Percentiles rank a stretch among this genome's conserved stretches.
Conservation (phyloP, 1,284 basidiomycete genomes). For the Naganishia cerealis region DNA sequence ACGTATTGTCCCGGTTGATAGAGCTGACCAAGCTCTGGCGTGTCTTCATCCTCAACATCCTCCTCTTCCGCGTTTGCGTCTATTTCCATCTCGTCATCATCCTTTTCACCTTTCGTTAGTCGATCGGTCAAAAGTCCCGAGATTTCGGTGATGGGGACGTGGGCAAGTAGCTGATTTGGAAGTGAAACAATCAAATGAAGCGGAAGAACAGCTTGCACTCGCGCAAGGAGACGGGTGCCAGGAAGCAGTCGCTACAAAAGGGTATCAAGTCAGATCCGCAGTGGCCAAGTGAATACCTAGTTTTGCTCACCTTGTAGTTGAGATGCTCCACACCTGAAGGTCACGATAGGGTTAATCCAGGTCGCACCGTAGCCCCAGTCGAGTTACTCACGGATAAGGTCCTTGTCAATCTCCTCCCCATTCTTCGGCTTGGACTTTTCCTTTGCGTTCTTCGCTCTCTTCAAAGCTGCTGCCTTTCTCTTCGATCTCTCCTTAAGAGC, state of each 20-base stretch:
- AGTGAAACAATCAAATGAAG: conserved; percentile 88
- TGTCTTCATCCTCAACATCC: conserved; percentile 59
- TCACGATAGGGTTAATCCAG: background rate
- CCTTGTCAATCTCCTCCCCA: conserved; percentile 49
- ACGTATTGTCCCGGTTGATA: conserved; percentile 86
- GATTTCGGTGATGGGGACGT: conserved; percentile 92
- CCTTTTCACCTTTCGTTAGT: conserved; percentile 54
- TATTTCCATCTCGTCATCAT: conserved; percentile 59
- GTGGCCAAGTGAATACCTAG: background rate
- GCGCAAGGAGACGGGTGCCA: conserved; percentile 83
- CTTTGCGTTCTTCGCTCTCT: conserved; percentile 61
- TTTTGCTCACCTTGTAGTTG: conserved; percentile 76
- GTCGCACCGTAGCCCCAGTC: conserved; percentile 39
- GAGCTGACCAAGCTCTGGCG: conserved; percentile 71
- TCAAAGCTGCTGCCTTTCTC: conserved; percentile 53
- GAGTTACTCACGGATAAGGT: conserved; percentile 47
- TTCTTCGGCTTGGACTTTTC: conserved; percentile 57
- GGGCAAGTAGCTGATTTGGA: conserved; percentile 90
- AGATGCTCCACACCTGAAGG: conserved; percentile 74
- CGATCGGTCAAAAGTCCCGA: conserved; percentile 76
- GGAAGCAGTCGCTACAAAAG: conserved; percentile 67
- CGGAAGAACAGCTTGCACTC: conserved; percentile 82
- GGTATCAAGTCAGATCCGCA: background rate
- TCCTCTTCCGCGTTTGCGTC: conserved; percentile 55
- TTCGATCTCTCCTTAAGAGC: conserved; percentile 49